Evolutionary conservation across 2,329 filamentous ascomycete genomes (phyloP), one percentile per base, ranked within the genome.

Genomic region (Periconia sp.): DNA sequence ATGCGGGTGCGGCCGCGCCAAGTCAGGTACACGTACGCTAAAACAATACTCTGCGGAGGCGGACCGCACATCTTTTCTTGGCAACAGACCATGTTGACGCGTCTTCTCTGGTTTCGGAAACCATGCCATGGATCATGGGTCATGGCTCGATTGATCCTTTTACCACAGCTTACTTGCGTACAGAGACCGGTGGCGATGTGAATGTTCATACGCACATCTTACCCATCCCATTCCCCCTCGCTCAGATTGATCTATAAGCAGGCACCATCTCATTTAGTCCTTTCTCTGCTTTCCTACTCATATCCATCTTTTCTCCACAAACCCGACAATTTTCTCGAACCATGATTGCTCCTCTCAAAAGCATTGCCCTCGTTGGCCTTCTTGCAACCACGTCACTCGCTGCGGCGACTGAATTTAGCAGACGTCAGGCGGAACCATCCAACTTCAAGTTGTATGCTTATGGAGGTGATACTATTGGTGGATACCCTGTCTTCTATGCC

Each of bases 361-460:
- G 12, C 19, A 10, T 39, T 13, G 23, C 18, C 5, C 23, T 39
- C 30, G 36, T 22, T 22, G 17, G 36, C n/a, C 36, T 39, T 22
- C 18, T 39, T 6, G 36, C 26, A 9, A 39, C 36, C 12, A 25
- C 15, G 2, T 39, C 36, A 39, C 36, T 39, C 21, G 36, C 36
- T 10, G 36, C 36, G 11, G 25, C 30, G 9, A 15, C 35, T 19
- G 35, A 24, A 5, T n/a, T 38, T 28, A 38, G 16, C 4, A 38
- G 19, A 6, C 35, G 35, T 15, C 36, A 39, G 36, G 16, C 36
- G 9, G 36, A 39, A 16, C 36, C 36, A 24, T 39, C 36, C 8
- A 39, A 31, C 36, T 39, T 39, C 36, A 39, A 39, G 25, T 25
- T 39, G 7, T 31, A 39, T 18, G 36, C 24, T 25, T 39, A 39